Percentiles rank a stretch among this genome's conserved stretches.
phyloP scores from a whole-genome alignment of 441 rosid species.

The Hura crepitans region DNA sequence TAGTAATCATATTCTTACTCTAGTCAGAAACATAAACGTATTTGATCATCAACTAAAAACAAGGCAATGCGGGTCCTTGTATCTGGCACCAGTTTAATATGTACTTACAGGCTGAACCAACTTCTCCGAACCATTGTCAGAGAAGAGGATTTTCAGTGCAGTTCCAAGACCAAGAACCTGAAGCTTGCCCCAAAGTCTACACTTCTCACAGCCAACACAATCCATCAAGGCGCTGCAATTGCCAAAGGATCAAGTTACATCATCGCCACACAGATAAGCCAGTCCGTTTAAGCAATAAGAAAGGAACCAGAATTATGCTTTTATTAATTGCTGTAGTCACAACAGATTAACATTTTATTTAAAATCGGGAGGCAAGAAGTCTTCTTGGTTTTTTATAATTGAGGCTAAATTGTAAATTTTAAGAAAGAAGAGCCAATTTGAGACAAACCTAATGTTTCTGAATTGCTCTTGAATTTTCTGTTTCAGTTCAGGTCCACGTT shows the following conservation, averaged over 20 bases:
- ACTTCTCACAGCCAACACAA: conserved; percentile 89
- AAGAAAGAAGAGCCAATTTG: background rate
- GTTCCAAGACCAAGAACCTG: conserved; percentile 84
- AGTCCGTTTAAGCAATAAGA: background rate
- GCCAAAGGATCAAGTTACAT: background rate
- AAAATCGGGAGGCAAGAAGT: background rate
- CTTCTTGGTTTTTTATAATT: background rate
- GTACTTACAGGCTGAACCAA: conserved; percentile 23
- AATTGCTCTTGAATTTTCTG: conserved; percentile 72
- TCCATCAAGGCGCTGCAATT: conserved; percentile 53
- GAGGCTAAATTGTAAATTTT: background rate
- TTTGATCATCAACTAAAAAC: background rate
- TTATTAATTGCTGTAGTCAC: background rate
- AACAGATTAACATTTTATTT: background rate
- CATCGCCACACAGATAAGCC: background rate
- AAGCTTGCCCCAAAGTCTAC: conserved; percentile 89
- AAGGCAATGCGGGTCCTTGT: background rate
- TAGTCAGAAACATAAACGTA: background rate
- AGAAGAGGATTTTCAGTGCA: conserved; percentile 69
- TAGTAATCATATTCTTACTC: background rate
- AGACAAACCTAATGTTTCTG: conserved; percentile 72
- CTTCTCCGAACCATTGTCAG: conserved; percentile 15
- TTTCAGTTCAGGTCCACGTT: conserved; percentile 82
- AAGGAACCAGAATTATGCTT: background rate
- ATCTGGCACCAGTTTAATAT: background rate